Base-by-base conservation (phyloP, 495 filamentous ascomycete genomes). In the Xylaria curta region DNA sequence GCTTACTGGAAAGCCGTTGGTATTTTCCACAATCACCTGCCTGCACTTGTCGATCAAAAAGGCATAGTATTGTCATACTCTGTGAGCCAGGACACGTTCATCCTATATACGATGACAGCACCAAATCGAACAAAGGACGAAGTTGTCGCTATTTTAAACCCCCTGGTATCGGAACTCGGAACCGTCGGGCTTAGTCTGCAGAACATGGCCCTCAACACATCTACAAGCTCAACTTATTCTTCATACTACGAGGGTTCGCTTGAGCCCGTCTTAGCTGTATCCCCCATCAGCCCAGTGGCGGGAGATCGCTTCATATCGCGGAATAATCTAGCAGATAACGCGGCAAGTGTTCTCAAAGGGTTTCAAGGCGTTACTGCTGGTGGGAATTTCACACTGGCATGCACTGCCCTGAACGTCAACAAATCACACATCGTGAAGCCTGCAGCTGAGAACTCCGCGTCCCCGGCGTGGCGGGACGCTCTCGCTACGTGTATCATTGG, bases 21-120 rank as follows among this genome's bases (percentile, higher is more conserved):
- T 79, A 47, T 75, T 75, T 60, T 83, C 86, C 54, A 73, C 83
- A 49, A 78, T 80, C 66, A 78, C 80, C 15, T 85, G 82, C 56
- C 36, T 26, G 80, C 83, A 19, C 69, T 77, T 5, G 49, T 53
- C 21, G 49, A 53, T 53, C 21, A 53, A 53, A 24, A 26, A 26
- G 49, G 49, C 10, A 53, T 53, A 10, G 21, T 53, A 9, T 10
- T 53, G 21, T 53, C 49, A 10, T 53, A 53, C 4, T 53, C 49
- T 24, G 21, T 53, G 0, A 53, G 49, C 49, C 21, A 13, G 49
- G 49, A 53, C 5, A 53, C 49, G 9, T 53, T 53, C 13, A 53
- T 53, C 21, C 49, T 26, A 9, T 53, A 53, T 13, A 53, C 49
- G 15, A 26, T 26, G 49, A 53, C 49, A 21, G 49, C 49, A 53